phyloP scores from a whole-genome alignment of 768 basidiomycete genomes.

The Gelatoporia subvermispora region DNA sequence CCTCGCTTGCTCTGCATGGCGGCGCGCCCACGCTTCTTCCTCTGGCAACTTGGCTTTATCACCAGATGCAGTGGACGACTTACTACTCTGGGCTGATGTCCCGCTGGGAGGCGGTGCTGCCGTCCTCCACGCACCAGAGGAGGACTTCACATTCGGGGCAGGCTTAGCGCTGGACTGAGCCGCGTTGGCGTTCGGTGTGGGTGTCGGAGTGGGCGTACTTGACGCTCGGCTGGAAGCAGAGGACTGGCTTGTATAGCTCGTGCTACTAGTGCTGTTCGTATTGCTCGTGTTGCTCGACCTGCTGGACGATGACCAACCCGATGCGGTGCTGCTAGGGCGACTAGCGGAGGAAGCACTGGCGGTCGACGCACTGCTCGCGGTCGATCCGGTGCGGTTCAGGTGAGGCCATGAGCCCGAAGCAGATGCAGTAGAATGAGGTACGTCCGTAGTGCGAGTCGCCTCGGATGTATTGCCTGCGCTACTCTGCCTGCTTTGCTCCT shows the following conservation, averaged over 20 bases:
- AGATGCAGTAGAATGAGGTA: background rate
- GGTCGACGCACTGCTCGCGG: constrained; percentile 14
- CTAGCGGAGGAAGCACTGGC: constrained; percentile 28
- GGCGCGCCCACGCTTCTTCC: constrained; percentile 58
- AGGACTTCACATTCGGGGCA: background rate
- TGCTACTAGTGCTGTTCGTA: constrained; percentile 14
- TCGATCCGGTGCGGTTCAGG: constrained; percentile 21
- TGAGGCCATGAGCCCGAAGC: constrained; percentile 22
- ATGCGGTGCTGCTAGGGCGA: no score
- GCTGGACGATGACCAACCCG: no score
- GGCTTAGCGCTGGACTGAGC: background rate
- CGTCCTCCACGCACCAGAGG: constrained; percentile 10
- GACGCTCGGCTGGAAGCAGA: constrained; percentile 22
- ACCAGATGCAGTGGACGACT: background rate
- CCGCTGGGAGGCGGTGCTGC: background rate
- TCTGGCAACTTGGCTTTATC: background rate
- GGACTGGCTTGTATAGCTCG: constrained; percentile 14
- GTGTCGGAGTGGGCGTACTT: constrained; percentile 20
- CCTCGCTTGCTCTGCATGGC: constrained; percentile 57
- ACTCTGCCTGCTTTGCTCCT: constrained; percentile 22
- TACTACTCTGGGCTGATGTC: background rate
- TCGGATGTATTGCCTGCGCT: constrained; percentile 17
- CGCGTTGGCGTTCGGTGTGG: constrained; percentile 2
- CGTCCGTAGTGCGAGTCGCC: constrained; percentile 3
- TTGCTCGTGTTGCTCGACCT: constrained; percentile 17